Base-by-base conservation (phyloP, 2,329 filamentous ascomycete genomes). In the Venturia aucupariae region DNA sequence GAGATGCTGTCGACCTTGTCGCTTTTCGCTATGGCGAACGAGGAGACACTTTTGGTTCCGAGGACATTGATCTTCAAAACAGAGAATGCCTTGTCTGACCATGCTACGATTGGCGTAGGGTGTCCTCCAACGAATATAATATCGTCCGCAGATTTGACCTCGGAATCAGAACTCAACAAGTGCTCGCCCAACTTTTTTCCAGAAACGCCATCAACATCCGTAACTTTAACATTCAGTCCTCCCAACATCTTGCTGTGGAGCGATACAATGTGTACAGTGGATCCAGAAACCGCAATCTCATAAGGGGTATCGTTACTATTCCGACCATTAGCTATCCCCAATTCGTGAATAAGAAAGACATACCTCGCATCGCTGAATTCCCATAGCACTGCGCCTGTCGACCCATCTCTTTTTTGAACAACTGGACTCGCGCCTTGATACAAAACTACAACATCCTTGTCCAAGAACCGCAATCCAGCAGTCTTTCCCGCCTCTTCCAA, bases 111-210 rank as follows among this genome's bases (percentile, higher is more conserved):
- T 2, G 89, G 89, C 17, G 87, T 84, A 1, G 87, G 88, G 4
- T 87, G 89, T 74, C 91, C 91, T 60, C 90, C 90, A 3, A 91
- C 88, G 68, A 90, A 86, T 70, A 90, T 81, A 69, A 92, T 86
- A 65, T 89, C 84, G 64, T 85, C 80, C 39, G 81, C 76, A 32
- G 80, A 80, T 51, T 83, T 79, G 2, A 95, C 82, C 68, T 96
- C 91, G 63, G 81, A 84, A 71, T 94, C 93, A 11, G 88, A 86
- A 68, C 84, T 86, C 61, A 96, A 77, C 0, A 81, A 82, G 71
- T 90, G 83, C 70, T 94, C 89, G 64, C 90, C 86, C 42, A 84
- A 77, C 71, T 88, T 87, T 71, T 82, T 84, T 62, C 93, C 93
- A 1, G 86, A 90, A 15, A 86, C 75, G 7, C 84, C 84, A 73